Evolutionary conservation across 225 moss, liverwort and hornwort genomes (phyloP).

Genomic region (Marchantia paleacea): DNA sequence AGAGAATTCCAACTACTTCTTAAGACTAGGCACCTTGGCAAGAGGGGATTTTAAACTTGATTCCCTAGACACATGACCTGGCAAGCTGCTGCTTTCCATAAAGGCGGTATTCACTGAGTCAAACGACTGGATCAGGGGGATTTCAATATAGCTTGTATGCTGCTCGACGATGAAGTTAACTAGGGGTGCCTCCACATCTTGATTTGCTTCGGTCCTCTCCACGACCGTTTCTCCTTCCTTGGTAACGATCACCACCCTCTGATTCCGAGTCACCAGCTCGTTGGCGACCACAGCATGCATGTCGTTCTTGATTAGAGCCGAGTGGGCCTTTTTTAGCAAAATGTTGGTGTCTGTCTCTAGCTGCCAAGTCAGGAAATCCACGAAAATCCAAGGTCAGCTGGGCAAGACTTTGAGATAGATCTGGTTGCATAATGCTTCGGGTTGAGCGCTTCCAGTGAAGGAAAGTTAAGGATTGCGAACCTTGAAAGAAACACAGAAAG

Average conservation of each 20-base stretch:
- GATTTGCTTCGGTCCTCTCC: constrained; percentile 47
- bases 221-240: constrained; percentile 61
- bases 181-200: constrained; percentile 76
- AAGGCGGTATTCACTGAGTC: not conserved
- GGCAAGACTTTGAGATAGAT: not conserved
- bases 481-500: constrained; percentile 88
- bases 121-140: not conserved
- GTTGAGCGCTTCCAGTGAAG: not conserved
- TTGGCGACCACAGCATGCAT: constrained; percentile 95
- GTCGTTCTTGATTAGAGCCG: constrained; percentile 63
- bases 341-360: constrained; percentile 82
- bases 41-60: not conserved
- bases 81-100: not conserved
- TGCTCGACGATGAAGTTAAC: constrained; percentile 53
- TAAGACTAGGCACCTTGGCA: not conserved
- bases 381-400: not conserved
- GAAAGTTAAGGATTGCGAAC: constrained; percentile 27
- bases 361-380: constrained; percentile 42
- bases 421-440: not conserved
- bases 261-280: constrained; percentile 83
- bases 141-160: constrained; percentile 58
- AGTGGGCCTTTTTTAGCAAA: constrained; percentile 79
- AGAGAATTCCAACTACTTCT: not conserved
- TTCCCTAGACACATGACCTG: not conserved
- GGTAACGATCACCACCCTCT: constrained; percentile 83